A percentile compares a stretch with the other conserved stretches of the same genome.
Evolutionary conservation across 202 grass and related monocot species (phyloP).

Genomic region (Setaria italica): DNA sequence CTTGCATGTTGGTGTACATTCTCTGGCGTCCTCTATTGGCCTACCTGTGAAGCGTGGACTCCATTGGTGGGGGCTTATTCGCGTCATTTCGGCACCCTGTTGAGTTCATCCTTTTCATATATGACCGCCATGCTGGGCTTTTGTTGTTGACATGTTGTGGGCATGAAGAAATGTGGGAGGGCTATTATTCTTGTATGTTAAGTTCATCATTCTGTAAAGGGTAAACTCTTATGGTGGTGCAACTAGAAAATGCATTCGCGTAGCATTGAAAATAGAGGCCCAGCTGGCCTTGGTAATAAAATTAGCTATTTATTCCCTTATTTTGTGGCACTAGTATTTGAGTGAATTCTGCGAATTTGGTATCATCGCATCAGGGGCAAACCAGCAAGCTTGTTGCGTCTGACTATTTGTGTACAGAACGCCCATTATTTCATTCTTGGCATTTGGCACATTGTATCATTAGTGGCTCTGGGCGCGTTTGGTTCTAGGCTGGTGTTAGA

Average conservation of each 20-base stretch:
- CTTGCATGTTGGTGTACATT: slow-evolving; percentile 45
- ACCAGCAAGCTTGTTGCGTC: neutral
- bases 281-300: slow-evolving; percentile 36
- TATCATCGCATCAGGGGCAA: neutral
- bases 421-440: too few relatives aligned
- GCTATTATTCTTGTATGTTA: slow-evolving; percentile 37
- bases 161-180: neutral
- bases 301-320: neutral
- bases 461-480: too few relatives aligned
- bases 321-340: neutral
- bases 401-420: too few relatives aligned
- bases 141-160: neutral
- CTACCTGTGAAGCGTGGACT: slow-evolving; percentile 1
- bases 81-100: slow-evolving; percentile 27
- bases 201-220: slow-evolving; percentile 47
- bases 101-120: neutral
- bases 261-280: slow-evolving; percentile 22
- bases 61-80: neutral
- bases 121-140: neutral
- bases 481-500: too few relatives aligned
- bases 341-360: neutral
- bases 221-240: slow-evolving; percentile 27
- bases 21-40: slow-evolving; percentile 28
- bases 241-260: slow-evolving; percentile 16
- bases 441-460: too few relatives aligned